Evolutionary conservation across 805 yeast species (phyloP).

Genomic region (Sugiyamaella marilandica): DNA sequence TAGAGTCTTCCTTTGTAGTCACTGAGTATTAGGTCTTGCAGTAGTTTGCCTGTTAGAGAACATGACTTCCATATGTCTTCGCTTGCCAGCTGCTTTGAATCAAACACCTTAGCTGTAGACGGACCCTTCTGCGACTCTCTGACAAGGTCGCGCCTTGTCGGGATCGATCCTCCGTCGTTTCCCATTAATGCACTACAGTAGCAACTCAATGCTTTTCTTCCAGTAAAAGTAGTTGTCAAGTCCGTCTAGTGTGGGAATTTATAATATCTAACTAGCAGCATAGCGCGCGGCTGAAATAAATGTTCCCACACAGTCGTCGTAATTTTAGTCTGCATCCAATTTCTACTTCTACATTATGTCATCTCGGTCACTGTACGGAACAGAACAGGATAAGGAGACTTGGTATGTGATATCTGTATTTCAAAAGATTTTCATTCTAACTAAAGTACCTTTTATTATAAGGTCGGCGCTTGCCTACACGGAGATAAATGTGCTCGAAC

Average conservation of each 20-base stretch:
- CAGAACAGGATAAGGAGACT: constrained; percentile 1
- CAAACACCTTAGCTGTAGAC: constrained; percentile 24
- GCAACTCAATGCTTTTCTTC: no score
- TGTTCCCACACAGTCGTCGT: no score
- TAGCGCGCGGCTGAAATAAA: no score
- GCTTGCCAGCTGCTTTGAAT: constrained; percentile 22
- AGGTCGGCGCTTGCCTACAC: constrained; percentile 91
- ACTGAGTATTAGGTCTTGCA: constrained; percentile 51
- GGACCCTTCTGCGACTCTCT: constrained; percentile 21
- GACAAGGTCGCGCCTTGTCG: constrained; percentile 51
- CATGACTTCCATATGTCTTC: constrained; percentile 45
- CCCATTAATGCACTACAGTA: constrained; percentile 1
- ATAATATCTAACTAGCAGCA: no score
- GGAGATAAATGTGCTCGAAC: constrained; percentile 80
- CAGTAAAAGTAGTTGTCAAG: no score
- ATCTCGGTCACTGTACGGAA: background rate
- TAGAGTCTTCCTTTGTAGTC: constrained; percentile 62
- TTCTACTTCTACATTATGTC: background rate
- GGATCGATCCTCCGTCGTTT: constrained; percentile 67
- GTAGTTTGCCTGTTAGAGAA: constrained; percentile 37
- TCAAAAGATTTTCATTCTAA: background rate
- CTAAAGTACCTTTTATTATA: constrained; percentile 50
- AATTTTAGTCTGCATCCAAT: background rate
- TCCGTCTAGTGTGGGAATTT: no score
- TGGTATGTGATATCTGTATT: background rate